A percentile compares a stretch with the other conserved stretches of the same genome.
These are phyloP conservation scores for Gliomastix tumulicola DNA, from an alignment of 2,329 filamentous ascomycete species.

Conservation along the genomic window DNA sequence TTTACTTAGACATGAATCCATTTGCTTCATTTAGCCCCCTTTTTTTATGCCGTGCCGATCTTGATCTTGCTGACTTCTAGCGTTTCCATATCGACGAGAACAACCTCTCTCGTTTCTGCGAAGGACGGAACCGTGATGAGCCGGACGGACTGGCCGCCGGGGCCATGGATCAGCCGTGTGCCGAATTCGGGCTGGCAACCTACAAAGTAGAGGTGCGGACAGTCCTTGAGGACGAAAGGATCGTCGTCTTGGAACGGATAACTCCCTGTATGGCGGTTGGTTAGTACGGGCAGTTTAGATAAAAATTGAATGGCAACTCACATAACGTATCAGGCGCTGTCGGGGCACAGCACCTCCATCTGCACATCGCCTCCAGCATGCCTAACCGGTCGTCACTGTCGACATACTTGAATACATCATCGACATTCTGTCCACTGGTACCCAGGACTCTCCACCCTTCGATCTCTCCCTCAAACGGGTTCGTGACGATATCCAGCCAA, in stretches of 20 bases:
- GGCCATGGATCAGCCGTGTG: constrained; percentile 61
- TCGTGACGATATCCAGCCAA: constrained; percentile 86
- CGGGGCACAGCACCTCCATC: constrained; percentile 86
- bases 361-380: constrained; percentile 91
- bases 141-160: constrained; percentile 63
- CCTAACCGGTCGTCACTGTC: constrained; percentile 68
- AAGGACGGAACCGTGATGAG: constrained; percentile 83
- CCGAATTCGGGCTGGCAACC: constrained; percentile 78
- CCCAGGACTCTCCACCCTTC: constrained; percentile 86
- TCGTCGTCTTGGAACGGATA: constrained; percentile 96
- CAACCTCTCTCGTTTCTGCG: constrained; percentile 66
- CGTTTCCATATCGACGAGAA: constrained; percentile 80
- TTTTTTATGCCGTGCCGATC: constrained; percentile 29
- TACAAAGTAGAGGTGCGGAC: constrained; percentile 86
- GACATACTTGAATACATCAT: constrained; percentile 90
- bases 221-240: constrained; percentile 77
- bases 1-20: no score
- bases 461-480: constrained; percentile 86
- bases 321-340: constrained; percentile 94
- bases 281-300: not conserved
- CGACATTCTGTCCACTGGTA: constrained; percentile 85
- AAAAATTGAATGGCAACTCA: constrained; percentile 47
- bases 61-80: constrained; percentile 69
- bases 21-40: no score
- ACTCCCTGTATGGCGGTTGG: constrained; percentile 62